Conservation (phyloP, 1,284 basidiomycete species). For the Ustilago vetiveriae region DNA sequence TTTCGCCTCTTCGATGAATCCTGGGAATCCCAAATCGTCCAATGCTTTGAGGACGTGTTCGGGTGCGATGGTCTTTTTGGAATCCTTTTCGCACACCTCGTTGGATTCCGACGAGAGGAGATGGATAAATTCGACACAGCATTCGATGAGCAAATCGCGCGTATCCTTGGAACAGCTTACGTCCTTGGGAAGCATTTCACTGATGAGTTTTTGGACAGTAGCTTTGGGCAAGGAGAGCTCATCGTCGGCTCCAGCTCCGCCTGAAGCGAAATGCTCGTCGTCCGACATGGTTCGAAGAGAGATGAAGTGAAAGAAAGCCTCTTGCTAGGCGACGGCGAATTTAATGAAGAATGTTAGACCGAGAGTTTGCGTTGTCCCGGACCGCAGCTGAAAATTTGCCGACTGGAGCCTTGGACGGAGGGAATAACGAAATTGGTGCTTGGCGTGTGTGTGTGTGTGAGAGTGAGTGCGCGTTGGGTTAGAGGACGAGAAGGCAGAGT, state of each 20-base stretch:
- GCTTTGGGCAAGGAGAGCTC: conserved; percentile 95
- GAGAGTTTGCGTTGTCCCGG: too few relatives aligned
- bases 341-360: too few relatives aligned
- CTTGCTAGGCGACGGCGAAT: too few relatives aligned
- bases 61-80: conserved; percentile 99
- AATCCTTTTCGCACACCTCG: conserved; percentile 95
- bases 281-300: conserved; percentile 76
- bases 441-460: too few relatives aligned
- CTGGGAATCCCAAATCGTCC: conserved; percentile 89
- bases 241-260: conserved; percentile 75
- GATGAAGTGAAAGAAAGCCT: too few relatives aligned
- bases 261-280: conserved; percentile 75
- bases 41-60: conserved; percentile 94
- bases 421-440: too few relatives aligned
- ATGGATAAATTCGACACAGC: conserved; percentile 99
- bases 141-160: conserved; percentile 94
- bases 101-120: conserved; percentile 97
- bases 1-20: conserved; percentile 86
- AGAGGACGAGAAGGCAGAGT: too few relatives aligned
- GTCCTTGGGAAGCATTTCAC: conserved; percentile 87
- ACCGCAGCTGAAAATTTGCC: too few relatives aligned
- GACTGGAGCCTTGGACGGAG: too few relatives aligned
- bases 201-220: conserved; percentile 95
- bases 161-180: conserved; percentile 94
- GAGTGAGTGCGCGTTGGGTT: too few relatives aligned